These are phyloP conservation scores for Claviceps purpurea DNA, from an alignment of 2,329 filamentous ascomycete genomes.

Conservation along the genomic window DNA sequence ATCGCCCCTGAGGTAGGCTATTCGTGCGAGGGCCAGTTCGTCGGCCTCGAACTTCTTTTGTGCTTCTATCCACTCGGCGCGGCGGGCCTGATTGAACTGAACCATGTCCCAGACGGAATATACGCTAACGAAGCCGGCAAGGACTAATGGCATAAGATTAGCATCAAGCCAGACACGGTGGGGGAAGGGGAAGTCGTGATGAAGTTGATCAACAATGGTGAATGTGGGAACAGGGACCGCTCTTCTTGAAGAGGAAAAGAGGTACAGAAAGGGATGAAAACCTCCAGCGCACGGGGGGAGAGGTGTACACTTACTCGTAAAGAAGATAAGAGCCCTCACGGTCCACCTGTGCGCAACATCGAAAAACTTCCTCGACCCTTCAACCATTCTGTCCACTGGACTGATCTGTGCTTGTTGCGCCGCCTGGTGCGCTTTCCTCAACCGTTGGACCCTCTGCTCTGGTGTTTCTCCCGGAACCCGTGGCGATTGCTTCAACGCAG, in stretches of 20 bases:
- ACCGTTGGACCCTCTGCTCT: conserved; percentile 53
- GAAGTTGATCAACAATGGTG: background rate
- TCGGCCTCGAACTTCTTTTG: conserved; percentile 41
- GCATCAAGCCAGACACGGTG: background rate
- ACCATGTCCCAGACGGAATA: conserved; percentile 52
- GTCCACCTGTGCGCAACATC: conserved; percentile 44
- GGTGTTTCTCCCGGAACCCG: conserved; percentile 43
- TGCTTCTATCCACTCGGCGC: conserved; percentile 42
- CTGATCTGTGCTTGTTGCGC: conserved; percentile 47
- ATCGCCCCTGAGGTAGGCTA: conserved; percentile 46
- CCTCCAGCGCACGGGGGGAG: background rate
- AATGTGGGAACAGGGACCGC: too few species aligned
- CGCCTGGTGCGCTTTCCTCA: conserved; percentile 55
- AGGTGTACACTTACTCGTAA: conserved; percentile 33
- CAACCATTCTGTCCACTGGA: conserved; percentile 35
- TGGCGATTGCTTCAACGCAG: conserved; percentile 15
- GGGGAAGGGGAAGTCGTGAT: background rate
- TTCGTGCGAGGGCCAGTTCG: conserved; percentile 40
- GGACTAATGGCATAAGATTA: conserved; percentile 20
- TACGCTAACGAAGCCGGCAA: conserved; percentile 41
- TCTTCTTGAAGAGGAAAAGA: too few species aligned
- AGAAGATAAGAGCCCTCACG: conserved; percentile 39
- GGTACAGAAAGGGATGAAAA: background rate
- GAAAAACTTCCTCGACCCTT: conserved; percentile 34
- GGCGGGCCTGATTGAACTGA: conserved; percentile 45